Conservation (phyloP, 1,284 basidiomycete species). For the Vanrija humicola region DNA sequence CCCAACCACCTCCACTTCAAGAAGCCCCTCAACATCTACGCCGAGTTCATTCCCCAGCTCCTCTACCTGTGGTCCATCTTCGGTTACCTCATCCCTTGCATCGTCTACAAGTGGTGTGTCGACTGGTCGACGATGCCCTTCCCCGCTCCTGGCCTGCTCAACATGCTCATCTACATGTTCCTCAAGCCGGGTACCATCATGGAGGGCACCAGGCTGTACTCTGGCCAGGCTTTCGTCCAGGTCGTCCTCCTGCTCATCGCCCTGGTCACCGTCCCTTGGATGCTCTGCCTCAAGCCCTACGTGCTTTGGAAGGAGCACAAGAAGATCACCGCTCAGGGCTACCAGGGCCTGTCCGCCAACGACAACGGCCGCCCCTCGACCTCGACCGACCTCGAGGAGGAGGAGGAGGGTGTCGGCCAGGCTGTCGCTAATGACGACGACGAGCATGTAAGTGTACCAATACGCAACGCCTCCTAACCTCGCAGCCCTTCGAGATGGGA, state of each 20-base stretch:
- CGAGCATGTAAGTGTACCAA: constrained; percentile 36
- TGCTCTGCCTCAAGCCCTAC: constrained; percentile 93
- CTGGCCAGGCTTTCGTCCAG: constrained; percentile 85
- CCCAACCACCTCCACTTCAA: constrained; percentile 95
- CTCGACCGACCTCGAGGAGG: constrained; percentile 59
- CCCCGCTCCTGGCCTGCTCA: constrained; percentile 82
- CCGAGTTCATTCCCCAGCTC: constrained; percentile 95
- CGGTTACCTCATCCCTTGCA: constrained; percentile 90
- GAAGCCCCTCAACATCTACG: constrained; percentile 76
- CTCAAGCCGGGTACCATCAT: constrained; percentile 77
- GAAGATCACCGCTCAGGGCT: constrained; percentile 77
- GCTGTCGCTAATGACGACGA: constrained; percentile 61
- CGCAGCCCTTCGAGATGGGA: constrained; percentile 65
- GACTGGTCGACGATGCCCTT: constrained; percentile 76
- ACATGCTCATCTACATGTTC: constrained; percentile 96
- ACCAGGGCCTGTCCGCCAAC: constrained; percentile 59
- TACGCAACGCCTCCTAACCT: too few relatives aligned
- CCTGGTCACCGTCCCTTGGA: constrained; percentile 87
- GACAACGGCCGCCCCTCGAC: constrained; percentile 30
- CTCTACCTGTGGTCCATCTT: constrained; percentile 97
- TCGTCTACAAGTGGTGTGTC: constrained; percentile 94
- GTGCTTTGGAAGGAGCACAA: constrained; percentile 86
- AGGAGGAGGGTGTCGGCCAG: constrained; percentile 79
- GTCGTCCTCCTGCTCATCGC: constrained; percentile 75
- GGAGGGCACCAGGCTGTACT: constrained; percentile 68